Base-by-base conservation (phyloP, 2,329 filamentous ascomycete genomes). In the Fusarium tjaetaba region DNA sequence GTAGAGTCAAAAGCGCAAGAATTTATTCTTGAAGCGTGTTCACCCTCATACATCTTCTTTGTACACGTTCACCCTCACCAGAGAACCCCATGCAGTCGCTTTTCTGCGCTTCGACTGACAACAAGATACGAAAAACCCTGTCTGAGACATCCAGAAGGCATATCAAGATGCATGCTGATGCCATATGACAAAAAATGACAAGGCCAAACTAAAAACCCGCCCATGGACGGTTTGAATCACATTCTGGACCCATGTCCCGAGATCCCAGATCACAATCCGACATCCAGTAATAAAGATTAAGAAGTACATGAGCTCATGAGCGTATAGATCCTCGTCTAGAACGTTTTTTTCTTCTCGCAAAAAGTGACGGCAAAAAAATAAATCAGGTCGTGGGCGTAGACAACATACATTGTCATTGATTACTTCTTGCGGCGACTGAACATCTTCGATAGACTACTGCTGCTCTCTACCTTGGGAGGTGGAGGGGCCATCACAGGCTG, bases 381-480 rank as follows among this genome's bases (percentile, higher is more conserved):
- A 65, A 73, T 70, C 43, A 65, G 34, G 59, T 75, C 63, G 59
- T 74, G 67, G 61, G 64, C 48, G 48, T 61, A 41, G 45, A 26
- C 38, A 48, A 8, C 36, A 46, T 7, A 39, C 66, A 73, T 84
- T 60, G 79, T 80, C 42, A 79, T 76, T 11, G 77, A 74, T 15
- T 82, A 80, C 80, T 87, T 88, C 83, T 86, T 88, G 62, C 84
- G 83, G 61, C 87, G 84, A 48, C 84, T 80, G 77, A 88, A 88
- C 78, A 88, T 84, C 61, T 84, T 86, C 30, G 85, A 83, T 32
- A 87, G 80, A 14, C 84, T 82, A 53, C 79, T 83, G 56, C 78
- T 76, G n/a, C 83, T 81, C 55, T 85, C 84, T 36, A 80, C 81
- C 24, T 79, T 80, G 3, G 77, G 58, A 14, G 80, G 79, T 78